Evolutionary conservation across 2,329 filamentous ascomycete genomes (phyloP).

Genomic region (Talaromyces sp.): DNA sequence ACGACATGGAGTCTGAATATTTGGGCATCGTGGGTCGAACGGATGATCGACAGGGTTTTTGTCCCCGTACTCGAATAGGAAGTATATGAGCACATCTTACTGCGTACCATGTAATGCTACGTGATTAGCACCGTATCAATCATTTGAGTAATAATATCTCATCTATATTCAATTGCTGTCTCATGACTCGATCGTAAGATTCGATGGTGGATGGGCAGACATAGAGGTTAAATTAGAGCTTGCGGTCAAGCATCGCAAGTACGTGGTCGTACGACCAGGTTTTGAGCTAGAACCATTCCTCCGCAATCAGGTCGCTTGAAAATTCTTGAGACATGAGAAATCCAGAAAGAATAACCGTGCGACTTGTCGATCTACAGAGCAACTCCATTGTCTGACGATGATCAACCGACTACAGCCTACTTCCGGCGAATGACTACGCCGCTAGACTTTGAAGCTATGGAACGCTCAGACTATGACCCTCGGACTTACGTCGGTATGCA

Average conservation of each 20-base stretch:
- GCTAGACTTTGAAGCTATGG: background rate
- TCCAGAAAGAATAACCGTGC: background rate
- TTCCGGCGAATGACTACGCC: background rate
- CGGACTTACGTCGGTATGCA: background rate
- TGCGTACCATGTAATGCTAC: background rate
- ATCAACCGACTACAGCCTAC: background rate
- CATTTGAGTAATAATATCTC: background rate
- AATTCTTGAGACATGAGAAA: background rate
- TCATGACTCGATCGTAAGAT: background rate
- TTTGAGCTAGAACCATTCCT: background rate
- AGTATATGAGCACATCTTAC: background rate
- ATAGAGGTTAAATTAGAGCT: background rate
- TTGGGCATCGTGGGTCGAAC: background rate
- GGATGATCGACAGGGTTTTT: slow-evolving; percentile 2
- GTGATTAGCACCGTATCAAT: too few species aligned
- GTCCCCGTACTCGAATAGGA: background rate
- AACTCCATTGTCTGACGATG: background rate
- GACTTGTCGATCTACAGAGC: background rate
- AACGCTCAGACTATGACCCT: background rate
- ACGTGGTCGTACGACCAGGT: background rate
- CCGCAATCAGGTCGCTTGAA: background rate
- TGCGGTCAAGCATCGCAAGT: background rate
- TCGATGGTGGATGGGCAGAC: background rate
- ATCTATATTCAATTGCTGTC: background rate
- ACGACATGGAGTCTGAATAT: background rate